Conservation (phyloP, 345 rosid species). For the Psidium guajava region DNA sequence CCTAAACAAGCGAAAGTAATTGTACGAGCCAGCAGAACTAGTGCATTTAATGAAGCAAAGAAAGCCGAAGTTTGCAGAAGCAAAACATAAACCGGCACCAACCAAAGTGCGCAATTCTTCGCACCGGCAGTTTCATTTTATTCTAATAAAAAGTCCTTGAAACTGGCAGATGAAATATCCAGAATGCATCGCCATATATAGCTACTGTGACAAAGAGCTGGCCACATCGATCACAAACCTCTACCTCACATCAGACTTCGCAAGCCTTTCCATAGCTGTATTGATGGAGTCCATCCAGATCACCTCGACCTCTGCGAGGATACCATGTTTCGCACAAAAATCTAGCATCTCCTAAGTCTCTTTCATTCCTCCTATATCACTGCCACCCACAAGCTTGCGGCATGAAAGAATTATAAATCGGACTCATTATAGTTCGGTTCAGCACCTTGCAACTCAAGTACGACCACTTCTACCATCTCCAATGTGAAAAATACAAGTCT, state of each 20-base stretch:
- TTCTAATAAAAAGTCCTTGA: background rate
- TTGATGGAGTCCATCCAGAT: conserved; percentile 60
- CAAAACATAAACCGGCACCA: background rate
- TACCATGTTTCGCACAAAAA: conserved; percentile 66
- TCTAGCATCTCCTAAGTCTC: conserved; percentile 1
- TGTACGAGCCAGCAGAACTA: background rate
- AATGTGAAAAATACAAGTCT: background rate
- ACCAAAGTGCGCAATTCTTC: background rate
- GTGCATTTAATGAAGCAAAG: background rate
- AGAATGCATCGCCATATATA: background rate
- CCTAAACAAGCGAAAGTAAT: background rate
- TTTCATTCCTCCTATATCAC: background rate
- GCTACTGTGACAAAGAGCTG: conserved; percentile 34
- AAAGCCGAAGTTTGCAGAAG: background rate
- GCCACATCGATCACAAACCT: conserved; percentile 84
- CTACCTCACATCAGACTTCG: conserved; percentile 81
- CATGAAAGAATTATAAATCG: background rate
- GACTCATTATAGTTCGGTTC: background rate
- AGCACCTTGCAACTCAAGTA: background rate
- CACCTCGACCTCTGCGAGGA: conserved; percentile 69
- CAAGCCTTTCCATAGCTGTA: conserved; percentile 78
- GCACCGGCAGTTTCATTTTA: background rate
- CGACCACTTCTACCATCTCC: background rate
- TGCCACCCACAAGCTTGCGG: background rate
- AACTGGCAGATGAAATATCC: background rate